A percentile compares a stretch with the other conserved stretches of the same genome.
Conservation (phyloP, 2,329 filamentous ascomycete species). For the Rhexocercosporidium sp. region DNA sequence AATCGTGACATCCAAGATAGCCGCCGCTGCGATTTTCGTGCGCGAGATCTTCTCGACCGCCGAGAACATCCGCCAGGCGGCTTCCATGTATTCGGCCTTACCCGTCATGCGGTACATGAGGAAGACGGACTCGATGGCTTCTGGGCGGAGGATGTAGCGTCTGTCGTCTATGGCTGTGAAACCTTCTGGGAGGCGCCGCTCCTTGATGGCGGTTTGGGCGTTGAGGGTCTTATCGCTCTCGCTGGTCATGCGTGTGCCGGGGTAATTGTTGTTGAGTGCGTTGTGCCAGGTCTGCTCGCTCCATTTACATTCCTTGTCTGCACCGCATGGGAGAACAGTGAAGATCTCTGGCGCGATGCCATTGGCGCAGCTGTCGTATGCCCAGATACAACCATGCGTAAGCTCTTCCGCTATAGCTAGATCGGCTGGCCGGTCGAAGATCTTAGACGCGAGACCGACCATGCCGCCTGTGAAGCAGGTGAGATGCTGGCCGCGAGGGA, state of each 20-base stretch:
- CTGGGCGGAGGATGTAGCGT: slow-evolving; percentile 62
- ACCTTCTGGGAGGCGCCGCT: slow-evolving; percentile 30
- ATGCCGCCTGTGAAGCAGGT: slow-evolving; percentile 75
- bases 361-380: slow-evolving; percentile 60
- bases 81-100: slow-evolving; percentile 45
- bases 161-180: slow-evolving; percentile 33
- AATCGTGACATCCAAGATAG: slow-evolving; percentile 47
- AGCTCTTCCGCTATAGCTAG: slow-evolving; percentile 61
- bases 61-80: slow-evolving; percentile 55
- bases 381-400: slow-evolving; percentile 67
- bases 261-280: slow-evolving; percentile 18
- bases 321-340: slow-evolving; percentile 45
- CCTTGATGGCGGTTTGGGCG: slow-evolving; percentile 23
- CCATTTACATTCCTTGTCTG: slow-evolving; percentile 36
- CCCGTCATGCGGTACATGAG: slow-evolving; percentile 54
- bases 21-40: slow-evolving; percentile 50
- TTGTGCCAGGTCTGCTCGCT: slow-evolving; percentile 56
- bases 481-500: slow-evolving; percentile 62
- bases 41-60: slow-evolving; percentile 50
- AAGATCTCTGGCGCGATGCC: slow-evolving; percentile 66
- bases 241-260: slow-evolving; percentile 61
- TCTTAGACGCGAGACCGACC: slow-evolving; percentile 68
- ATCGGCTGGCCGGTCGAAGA: slow-evolving; percentile 60
- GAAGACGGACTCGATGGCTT: slow-evolving; percentile 72
- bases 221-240: slow-evolving; percentile 10